phyloP scores from a whole-genome alignment of 805 yeast species.

The Ogataea corticis region DNA sequence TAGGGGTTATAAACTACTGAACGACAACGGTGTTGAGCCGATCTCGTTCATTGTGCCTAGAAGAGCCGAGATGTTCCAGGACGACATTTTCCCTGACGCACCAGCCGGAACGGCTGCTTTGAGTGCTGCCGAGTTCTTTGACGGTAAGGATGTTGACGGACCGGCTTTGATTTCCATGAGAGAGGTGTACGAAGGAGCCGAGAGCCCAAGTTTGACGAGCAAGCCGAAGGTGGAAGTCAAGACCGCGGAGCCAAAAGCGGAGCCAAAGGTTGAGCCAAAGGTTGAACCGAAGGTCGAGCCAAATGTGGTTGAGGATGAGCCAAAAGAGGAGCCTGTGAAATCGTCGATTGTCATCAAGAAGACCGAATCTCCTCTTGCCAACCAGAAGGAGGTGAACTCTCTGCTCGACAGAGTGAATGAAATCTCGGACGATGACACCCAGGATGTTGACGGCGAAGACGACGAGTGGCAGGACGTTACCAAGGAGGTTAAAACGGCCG shows the following conservation, averaged over 20 bases:
- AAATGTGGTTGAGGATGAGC: neutral
- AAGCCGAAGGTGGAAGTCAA: constrained; percentile 27
- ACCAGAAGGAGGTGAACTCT: constrained; percentile 46
- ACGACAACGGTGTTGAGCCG: constrained; percentile 84
- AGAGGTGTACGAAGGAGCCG: constrained; percentile 74
- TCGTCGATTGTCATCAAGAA: constrained; percentile 2
- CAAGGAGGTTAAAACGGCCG: constrained; percentile 5
- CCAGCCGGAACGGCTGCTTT: constrained; percentile 80
- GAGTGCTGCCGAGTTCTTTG: constrained; percentile 74
- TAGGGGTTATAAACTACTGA: constrained; percentile 81
- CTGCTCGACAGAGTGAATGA: constrained; percentile 47
- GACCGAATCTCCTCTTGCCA: constrained; percentile 45
- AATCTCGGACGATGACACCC: constrained; percentile 42
- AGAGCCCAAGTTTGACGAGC: constrained; percentile 47
- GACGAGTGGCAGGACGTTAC: constrained; percentile 31
- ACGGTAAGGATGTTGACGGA: constrained; percentile 77
- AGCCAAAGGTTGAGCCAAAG: constrained; percentile 29
- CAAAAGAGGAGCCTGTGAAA: constrained; percentile 2
- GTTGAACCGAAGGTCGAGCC: neutral
- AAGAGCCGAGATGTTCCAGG: constrained; percentile 89
- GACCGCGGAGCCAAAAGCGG: neutral
- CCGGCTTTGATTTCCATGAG: constrained; percentile 79
- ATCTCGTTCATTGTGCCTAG: constrained; percentile 92
- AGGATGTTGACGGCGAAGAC: constrained; percentile 30
- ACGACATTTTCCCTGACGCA: constrained; percentile 89